These are phyloP conservation scores for Pterocarpus santalinus DNA, from an alignment of 306 rosid genomes.

Conservation along the genomic window DNA sequence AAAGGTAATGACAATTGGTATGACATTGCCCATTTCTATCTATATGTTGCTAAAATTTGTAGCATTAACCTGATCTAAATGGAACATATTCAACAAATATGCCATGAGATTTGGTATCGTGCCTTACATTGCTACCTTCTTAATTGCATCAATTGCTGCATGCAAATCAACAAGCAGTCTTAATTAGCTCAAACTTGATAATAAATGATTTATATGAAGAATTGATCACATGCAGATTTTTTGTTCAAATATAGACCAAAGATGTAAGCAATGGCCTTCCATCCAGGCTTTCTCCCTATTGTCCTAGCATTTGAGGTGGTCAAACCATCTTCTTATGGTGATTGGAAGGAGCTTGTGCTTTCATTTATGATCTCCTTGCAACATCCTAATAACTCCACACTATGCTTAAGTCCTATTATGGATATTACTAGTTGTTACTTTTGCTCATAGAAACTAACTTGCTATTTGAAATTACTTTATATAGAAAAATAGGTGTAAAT, in stretches of 20 bases:
- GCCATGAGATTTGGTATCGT: conserved; percentile 40
- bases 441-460: too few relatives aligned
- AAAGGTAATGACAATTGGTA: conserved; percentile 43
- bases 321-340: background rate
- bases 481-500: too few relatives aligned
- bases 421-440: too few relatives aligned
- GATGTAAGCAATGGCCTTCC: conserved; percentile 48
- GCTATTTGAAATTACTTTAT: too few relatives aligned
- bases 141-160: conserved; percentile 45
- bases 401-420: too few relatives aligned
- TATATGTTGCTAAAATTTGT: conserved; percentile 38
- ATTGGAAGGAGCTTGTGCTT: too few relatives aligned
- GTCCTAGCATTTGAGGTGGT: background rate
- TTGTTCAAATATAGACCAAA: background rate
- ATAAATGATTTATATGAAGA: background rate
- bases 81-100: conserved; percentile 38
- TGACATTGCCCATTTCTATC: background rate
- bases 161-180: background rate
- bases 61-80: conserved; percentile 48
- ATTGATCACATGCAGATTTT: too few relatives aligned
- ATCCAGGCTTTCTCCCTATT: background rate
- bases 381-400: too few relatives aligned
- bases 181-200: background rate
- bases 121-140: conserved; percentile 47
- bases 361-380: too few relatives aligned